These are phyloP conservation scores for Bipolaris bicolor DNA, from an alignment of 2,329 filamentous ascomycete genomes.

Conservation along the genomic window DNA sequence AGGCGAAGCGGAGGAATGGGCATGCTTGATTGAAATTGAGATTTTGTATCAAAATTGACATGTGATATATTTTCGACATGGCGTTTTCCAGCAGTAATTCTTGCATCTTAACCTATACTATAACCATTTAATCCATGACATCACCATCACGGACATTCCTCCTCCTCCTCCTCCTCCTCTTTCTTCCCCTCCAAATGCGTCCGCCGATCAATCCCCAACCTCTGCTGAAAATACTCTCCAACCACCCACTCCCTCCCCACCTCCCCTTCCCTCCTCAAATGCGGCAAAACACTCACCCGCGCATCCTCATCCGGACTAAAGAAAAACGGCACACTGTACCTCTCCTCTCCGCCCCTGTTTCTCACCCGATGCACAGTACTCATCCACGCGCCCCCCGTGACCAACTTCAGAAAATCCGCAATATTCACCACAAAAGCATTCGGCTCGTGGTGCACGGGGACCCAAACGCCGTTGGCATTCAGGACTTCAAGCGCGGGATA, in stretches of 20 bases:
- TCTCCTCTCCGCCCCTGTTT: slow-evolving; percentile 47
- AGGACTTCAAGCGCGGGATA: slow-evolving; percentile 49
- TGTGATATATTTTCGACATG: too few species aligned
- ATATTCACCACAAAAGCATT: slow-evolving; percentile 52
- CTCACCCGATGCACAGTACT: slow-evolving; percentile 51
- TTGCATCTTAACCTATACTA: too few species aligned
- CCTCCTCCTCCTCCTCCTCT: slow-evolving; percentile 3
- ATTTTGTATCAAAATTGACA: too few species aligned
- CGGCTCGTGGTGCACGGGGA: slow-evolving; percentile 46
- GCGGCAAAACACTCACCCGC: slow-evolving; percentile 37
- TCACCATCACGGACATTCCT: neutral
- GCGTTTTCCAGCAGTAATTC: too few species aligned
- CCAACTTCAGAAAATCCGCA: slow-evolving; percentile 50
- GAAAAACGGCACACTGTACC: slow-evolving; percentile 53
- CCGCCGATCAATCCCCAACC: slow-evolving; percentile 40
- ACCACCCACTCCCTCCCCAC: slow-evolving; percentile 41
- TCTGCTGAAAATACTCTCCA: slow-evolving; percentile 43
- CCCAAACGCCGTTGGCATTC: slow-evolving; percentile 51
- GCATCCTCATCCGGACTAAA: slow-evolving; percentile 47
- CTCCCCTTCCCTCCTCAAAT: slow-evolving; percentile 32
- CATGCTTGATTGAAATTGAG: slow-evolving; percentile 18
- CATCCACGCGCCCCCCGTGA: slow-evolving; percentile 51
- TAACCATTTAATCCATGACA: neutral
- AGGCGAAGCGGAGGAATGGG: slow-evolving; percentile 61
- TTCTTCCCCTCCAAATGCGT: slow-evolving; percentile 34